Base-by-base conservation (phyloP, 192 early-diverging fungal species). In the Mycoemilia scoparia region DNA sequence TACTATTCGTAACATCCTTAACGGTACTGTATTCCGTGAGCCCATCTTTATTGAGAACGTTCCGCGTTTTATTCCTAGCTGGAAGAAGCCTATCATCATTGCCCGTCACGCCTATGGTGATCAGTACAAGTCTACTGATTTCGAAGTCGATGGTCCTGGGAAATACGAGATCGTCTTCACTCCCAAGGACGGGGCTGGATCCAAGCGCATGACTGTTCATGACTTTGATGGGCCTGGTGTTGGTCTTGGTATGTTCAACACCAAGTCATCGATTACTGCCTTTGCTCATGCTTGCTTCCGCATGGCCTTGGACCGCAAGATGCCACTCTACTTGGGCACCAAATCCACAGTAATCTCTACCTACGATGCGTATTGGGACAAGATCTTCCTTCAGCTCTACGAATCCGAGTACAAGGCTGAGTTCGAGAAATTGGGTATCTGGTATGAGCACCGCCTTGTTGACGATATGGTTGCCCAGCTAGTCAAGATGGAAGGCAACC, bases 401-500 rank as follows among this genome's bases (percentile, higher is more conserved):
- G 79, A 87, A 32, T 49, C 63, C 45, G 64, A 81, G 46, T 95
- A 87, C 73, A 73, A 74, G 59, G 47, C 63, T 26, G 56, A 82
- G 46, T 93, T 88, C 46, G 78, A 90, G 46, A 66, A 52, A 17
- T 53, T 53, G n/a, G 70, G 71, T 29, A 90, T 97, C 58, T 97
- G 84, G 86, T 97, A 97, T 51, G 88, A 93, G 58, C 92, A 97
- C 60, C 77, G 92, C 32, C 64, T 96, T 21, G 91, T 96, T 46
- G 92, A 96, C 63, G 92, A 96, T 54, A 93, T 93, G 89, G 87
- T 90, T 56, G 92, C 92, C 4, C 89, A 97, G 65, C 79, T 79
- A 32, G 63, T 97, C 45, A 97, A 97, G 66, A 88, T 87, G 29
- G 57, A 76, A 23, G 92, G 92, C 31, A 84, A 82, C 19, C 89